Evolutionary conservation across 1,284 basidiomycete species (phyloP), one percentile per base, ranked within the genome.

Genomic region (Pseudozyma pruni): DNA sequence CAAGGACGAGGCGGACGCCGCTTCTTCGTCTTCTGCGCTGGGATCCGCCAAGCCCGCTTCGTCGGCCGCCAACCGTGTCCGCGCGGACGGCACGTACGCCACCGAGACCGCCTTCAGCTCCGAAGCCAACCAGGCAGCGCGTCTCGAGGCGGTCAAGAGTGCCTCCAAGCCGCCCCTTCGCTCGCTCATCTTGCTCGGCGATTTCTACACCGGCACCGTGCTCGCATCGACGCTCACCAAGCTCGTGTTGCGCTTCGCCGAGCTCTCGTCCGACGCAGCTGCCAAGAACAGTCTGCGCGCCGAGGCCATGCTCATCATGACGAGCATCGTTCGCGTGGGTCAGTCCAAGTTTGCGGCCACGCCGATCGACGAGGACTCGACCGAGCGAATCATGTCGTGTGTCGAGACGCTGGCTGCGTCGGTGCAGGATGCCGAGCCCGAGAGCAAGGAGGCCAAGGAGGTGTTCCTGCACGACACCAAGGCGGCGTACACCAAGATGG

Each of bases 231-330:
- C 94, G 1, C 84, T 98, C 62, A 92, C 93, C 53, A 98, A 98
- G 85, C 87, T 99, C 25, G 90, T 96, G 10, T 86, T 98, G 41
- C 88, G 94, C 22, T 93, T 90, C 81, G 85, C 87, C 19, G 88
- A 91, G 68, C 83, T 88, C 27, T 82, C 82, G 17, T 83, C 85
- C 49, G 86, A 87, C 33, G 86, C 88, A 47, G 94, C 94, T 75
- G 85, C 69, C 35, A 74, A 77, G 66, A 82, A 82, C 61, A 66
- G 71, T 35, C 47, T 98, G 10, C 88, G 91, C 25, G 95, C 95
- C 17, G 95, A 98, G 86, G 90, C 93, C 3, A 98, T 98, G 92
- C 87, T 98, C 59, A 94, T 98, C 81, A 98, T 99, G 95, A 91
- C 93, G 2, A 96, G 93, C 16, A 87, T 96, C 79, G 91, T 98